A percentile compares a stretch with the other conserved stretches of the same genome.
Conservation (phyloP, 148 eudicot species). For the Pharnaceum exiguum region DNA sequence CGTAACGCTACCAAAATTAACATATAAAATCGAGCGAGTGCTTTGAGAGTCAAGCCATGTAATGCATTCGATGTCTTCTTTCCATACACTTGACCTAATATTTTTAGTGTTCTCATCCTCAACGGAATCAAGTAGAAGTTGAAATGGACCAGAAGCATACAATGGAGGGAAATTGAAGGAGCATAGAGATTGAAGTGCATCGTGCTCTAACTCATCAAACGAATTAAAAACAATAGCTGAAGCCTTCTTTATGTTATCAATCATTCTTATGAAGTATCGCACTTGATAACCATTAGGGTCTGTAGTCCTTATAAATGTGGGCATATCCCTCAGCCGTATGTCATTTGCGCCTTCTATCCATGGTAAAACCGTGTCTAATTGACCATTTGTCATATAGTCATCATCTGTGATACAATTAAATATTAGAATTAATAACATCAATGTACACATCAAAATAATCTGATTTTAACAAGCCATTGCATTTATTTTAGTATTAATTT, state of each 20-base stretch:
- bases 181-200: not conserved
- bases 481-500: too few species aligned
- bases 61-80: not conserved
- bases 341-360: not conserved
- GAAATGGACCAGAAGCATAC: constrained; percentile 13
- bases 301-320: constrained; percentile 12
- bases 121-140: not conserved
- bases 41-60: constrained; percentile 17
- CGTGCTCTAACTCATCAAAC: constrained; percentile 13
- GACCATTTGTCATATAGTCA: constrained; percentile 14
- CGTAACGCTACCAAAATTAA: constrained; percentile 16
- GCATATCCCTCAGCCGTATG: constrained; percentile 5
- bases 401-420: too few species aligned
- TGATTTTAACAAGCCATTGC: too few species aligned
- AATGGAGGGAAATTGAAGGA: not conserved
- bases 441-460: too few species aligned
- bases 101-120: not conserved
- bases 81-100: constrained; percentile 8
- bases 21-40: constrained; percentile 10
- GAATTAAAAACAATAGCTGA: constrained; percentile 12
- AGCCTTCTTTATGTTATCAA: not conserved
- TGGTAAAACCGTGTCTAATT: constrained; percentile 3
- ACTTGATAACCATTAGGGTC: not conserved
- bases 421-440: too few species aligned
- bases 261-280: not conserved